phyloP scores from a whole-genome alignment of 768 basidiomycete genomes.

The Astraeus odoratus region DNA sequence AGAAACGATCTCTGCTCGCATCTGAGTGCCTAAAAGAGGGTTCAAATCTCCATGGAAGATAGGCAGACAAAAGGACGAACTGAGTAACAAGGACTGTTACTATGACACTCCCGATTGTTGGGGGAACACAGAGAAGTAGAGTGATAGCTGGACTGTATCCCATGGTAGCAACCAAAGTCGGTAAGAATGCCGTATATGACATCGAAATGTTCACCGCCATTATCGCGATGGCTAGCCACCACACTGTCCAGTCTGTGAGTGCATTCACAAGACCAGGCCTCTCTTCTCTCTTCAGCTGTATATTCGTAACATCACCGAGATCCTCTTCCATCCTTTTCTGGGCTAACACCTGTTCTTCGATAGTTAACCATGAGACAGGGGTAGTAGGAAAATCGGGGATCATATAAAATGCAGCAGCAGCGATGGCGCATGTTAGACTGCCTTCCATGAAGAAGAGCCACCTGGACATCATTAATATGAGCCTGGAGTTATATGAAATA shows the following conservation, averaged over 20 bases:
- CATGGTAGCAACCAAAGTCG: slow-evolving; percentile 66
- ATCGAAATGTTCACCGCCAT: slow-evolving; percentile 50
- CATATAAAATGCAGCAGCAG: slow-evolving; percentile 47
- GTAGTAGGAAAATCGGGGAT: slow-evolving; percentile 69
- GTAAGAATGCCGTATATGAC: slow-evolving; percentile 76
- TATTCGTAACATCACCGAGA: slow-evolving; percentile 44
- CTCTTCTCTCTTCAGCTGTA: slow-evolving; percentile 30
- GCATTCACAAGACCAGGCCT: slow-evolving; percentile 47
- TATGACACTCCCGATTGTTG: slow-evolving; percentile 55
- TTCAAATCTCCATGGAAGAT: not conserved
- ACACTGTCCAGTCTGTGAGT: slow-evolving; percentile 70
- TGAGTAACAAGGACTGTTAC: slow-evolving; percentile 47
- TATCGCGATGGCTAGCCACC: slow-evolving; percentile 65
- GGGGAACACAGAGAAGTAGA: slow-evolving; percentile 69
- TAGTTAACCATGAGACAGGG: slow-evolving; percentile 50
- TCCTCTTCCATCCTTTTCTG: slow-evolving; percentile 56
- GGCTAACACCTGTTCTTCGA: slow-evolving; percentile 48
- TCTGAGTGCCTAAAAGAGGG: slow-evolving; percentile 59
- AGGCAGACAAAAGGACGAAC: slow-evolving; percentile 20
- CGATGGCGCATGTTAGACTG: slow-evolving; percentile 45
- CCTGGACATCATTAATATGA: slow-evolving; percentile 24
- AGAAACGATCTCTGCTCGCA: slow-evolving; percentile 59
- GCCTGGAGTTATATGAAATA: not conserved
- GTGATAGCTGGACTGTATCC: slow-evolving; percentile 56
- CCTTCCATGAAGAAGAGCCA: slow-evolving; percentile 72